Evolutionary conservation across 2,329 filamentous ascomycete genomes (phyloP).

Genomic region (Ceratocystis ficicola): DNA sequence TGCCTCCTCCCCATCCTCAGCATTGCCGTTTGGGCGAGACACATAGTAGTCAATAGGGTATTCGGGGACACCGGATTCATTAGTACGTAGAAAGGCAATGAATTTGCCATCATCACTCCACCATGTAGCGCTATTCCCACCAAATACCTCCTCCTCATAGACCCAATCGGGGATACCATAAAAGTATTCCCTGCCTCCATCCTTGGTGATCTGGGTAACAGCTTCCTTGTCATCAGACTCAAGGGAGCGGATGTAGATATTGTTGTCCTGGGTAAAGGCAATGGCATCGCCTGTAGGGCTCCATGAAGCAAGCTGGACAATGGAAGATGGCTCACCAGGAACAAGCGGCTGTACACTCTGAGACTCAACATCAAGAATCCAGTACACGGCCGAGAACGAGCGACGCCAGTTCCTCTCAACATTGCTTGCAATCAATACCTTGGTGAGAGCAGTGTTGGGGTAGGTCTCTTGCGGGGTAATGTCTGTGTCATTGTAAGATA

Average conservation of each 20-base stretch:
- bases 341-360: constrained; percentile 69
- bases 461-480: constrained; percentile 50
- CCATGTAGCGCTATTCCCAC: constrained; percentile 75
- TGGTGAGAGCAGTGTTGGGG: constrained; percentile 74
- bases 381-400: constrained; percentile 77
- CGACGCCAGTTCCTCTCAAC: constrained; percentile 72
- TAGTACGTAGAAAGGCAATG: constrained; percentile 82
- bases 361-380: constrained; percentile 77
- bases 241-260: constrained; percentile 65
- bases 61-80: constrained; percentile 82
- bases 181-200: constrained; percentile 80
- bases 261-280: constrained; percentile 83
- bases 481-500: constrained; percentile 45
- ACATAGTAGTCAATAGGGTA: constrained; percentile 92
- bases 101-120: constrained; percentile 86
- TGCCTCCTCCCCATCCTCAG: constrained; percentile 62
- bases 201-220: constrained; percentile 66
- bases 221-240: constrained; percentile 24
- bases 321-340: constrained; percentile 48
- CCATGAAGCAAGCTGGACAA: constrained; percentile 78
- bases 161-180: constrained; percentile 98
- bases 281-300: constrained; percentile 76
- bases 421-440: constrained; percentile 70
- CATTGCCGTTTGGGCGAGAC: constrained; percentile 65
- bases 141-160: constrained; percentile 60